These are phyloP conservation scores for Ligustrum vulgare DNA, from an alignment of 257 asterid genomes.

Conservation along the genomic window DNA sequence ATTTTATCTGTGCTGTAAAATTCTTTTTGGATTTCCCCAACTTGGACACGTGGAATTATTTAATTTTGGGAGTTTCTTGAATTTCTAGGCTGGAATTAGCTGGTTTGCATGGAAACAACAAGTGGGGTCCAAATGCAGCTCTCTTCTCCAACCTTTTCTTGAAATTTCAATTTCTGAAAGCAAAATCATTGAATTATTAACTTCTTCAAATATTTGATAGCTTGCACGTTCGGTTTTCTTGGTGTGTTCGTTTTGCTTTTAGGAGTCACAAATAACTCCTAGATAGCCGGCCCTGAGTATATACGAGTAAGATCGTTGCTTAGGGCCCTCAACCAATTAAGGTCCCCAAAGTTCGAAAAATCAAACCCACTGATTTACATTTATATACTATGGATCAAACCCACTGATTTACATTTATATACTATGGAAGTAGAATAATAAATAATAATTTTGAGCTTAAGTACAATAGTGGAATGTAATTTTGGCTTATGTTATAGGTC, in stretches of 20 bases:
- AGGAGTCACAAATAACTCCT: not conserved
- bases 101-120: slow-evolving; percentile 29
- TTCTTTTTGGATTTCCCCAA: not conserved
- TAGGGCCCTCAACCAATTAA: too few relatives aligned
- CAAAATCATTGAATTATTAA: slow-evolving; percentile 32
- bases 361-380: too few relatives aligned
- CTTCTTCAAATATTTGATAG: not conserved
- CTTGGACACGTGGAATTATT: not conserved
- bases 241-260: not conserved
- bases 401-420: too few relatives aligned
- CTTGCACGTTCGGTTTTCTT: not conserved
- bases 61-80: not conserved
- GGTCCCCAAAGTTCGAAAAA: too few relatives aligned
- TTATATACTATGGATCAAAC: too few relatives aligned
- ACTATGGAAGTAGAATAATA: too few relatives aligned
- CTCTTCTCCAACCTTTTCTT: slow-evolving; percentile 38
- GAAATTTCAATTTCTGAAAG: slow-evolving; percentile 32
- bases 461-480: too few relatives aligned
- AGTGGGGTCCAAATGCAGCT: slow-evolving; percentile 48
- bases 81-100: slow-evolving; percentile 21
- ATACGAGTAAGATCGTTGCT: too few relatives aligned
- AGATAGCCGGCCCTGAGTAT: too few relatives aligned
- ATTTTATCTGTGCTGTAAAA: not conserved
- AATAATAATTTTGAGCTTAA: too few relatives aligned
- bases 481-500: too few relatives aligned